Percentiles rank a stretch among this genome's conserved stretches.
Evolutionary conservation across 2,329 filamentous ascomycete species (phyloP).

Genomic region (Cadophora sp.): DNA sequence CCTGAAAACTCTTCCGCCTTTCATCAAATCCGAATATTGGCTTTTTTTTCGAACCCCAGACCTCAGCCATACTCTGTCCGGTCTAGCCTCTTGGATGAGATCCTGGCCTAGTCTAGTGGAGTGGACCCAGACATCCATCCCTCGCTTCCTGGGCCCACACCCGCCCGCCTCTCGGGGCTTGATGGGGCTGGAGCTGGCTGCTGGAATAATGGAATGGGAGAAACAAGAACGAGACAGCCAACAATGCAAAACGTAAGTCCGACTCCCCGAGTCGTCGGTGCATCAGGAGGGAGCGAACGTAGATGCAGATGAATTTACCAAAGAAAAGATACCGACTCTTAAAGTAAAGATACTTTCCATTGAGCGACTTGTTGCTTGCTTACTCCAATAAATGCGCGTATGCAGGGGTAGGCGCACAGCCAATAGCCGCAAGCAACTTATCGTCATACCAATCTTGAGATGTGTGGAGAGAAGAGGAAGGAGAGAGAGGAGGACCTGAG

Average conservation of each 20-base stretch:
- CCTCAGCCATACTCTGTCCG: background rate
- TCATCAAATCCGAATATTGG: background rate
- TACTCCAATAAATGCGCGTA: background rate
- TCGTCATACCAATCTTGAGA: constrained; percentile 7
- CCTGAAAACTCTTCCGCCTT: background rate
- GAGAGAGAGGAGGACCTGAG: background rate
- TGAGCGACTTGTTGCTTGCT: background rate
- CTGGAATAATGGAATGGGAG: background rate
- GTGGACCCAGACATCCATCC: constrained; percentile 1
- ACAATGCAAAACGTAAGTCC: constrained; percentile 1
- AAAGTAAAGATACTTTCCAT: too few relatives aligned
- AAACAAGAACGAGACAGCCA: constrained; percentile 1
- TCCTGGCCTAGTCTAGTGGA: background rate
- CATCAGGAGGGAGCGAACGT: background rate
- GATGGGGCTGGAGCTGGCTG: background rate
- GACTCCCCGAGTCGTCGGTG: background rate
- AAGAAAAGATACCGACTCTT: too few relatives aligned
- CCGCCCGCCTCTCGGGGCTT: background rate
- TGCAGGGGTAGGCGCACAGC: constrained; percentile 5
- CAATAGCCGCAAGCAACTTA: constrained; percentile 3
- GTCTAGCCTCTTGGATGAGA: background rate
- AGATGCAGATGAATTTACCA: background rate
- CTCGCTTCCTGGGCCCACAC: background rate
- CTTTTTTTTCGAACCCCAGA: background rate
- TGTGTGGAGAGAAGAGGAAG: background rate